These are phyloP conservation scores for Clitopilus hobsonii DNA, from an alignment of 768 basidiomycete species.

Conservation along the genomic window DNA sequence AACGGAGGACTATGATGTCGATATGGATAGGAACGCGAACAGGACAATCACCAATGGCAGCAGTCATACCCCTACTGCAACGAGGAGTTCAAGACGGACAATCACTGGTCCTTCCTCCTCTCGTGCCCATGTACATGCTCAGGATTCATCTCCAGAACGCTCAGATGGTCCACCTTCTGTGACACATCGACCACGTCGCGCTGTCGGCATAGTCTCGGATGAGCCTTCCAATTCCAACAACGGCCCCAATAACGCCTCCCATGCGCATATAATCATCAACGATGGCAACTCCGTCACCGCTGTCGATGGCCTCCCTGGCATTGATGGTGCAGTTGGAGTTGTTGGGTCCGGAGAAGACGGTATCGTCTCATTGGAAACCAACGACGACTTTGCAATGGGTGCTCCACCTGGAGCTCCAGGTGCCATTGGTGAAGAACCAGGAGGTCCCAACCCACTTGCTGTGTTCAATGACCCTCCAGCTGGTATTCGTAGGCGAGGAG, in stretches of 20 bases:
- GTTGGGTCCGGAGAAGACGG: slow-evolving; percentile 67
- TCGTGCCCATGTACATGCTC: too few relatives aligned
- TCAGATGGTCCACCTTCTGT: slow-evolving; percentile 17
- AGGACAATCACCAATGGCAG: slow-evolving; percentile 30
- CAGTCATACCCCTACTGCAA: slow-evolving; percentile 4
- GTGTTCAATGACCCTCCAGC: neutral
- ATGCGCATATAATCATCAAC: slow-evolving; percentile 42
- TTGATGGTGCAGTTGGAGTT: too few relatives aligned
- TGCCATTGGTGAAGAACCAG: slow-evolving; percentile 37
- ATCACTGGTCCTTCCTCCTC: neutral
- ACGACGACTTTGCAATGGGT: slow-evolving; percentile 87
- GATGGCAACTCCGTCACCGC: slow-evolving; percentile 15
- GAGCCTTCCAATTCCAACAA: slow-evolving; percentile 22
- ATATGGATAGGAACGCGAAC: slow-evolving; percentile 58
- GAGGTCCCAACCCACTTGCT: too few relatives aligned
- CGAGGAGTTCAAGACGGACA: neutral
- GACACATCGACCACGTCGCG: slow-evolving; percentile 17
- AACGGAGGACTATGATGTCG: slow-evolving; percentile 74
- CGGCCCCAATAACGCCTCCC: slow-evolving; percentile 18
- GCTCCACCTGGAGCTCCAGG: slow-evolving; percentile 88
- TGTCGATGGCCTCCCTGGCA: slow-evolving; percentile 7
- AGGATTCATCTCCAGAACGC: neutral
- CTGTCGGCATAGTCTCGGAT: slow-evolving; percentile 39
- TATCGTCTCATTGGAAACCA: slow-evolving; percentile 71
- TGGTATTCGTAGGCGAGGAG: neutral